Evolutionary conservation across 176 grass and related monocot genomes (phyloP).

Genomic region (Phyllostachys edulis): DNA sequence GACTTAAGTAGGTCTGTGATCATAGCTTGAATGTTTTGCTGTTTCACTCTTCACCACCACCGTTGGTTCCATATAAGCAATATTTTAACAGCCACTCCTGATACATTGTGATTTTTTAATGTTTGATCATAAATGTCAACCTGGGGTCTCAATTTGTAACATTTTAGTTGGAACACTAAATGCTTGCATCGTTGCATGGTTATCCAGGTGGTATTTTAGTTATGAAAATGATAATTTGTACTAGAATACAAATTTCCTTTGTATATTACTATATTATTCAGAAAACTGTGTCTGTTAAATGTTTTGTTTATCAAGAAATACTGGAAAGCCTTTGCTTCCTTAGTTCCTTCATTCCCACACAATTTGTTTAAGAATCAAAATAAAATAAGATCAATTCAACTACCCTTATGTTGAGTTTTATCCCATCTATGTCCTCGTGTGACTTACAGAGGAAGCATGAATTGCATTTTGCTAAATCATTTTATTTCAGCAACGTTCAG

Average conservation of each 20-base stretch:
- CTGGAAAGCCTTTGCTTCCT: not conserved
- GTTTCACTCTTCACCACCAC: not conserved
- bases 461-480: constrained; percentile 10
- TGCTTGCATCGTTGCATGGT: not conserved
- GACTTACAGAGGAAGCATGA: not conserved
- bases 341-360: not conserved
- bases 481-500: constrained; percentile 5
- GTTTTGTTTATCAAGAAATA: constrained; percentile 12
- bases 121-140: not conserved
- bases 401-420: not conserved
- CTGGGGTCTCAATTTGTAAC: not conserved
- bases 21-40: not conserved
- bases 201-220: not conserved
- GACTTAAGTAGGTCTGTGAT: constrained; percentile 84
- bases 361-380: not conserved
- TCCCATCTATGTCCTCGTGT: constrained; percentile 6
- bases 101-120: not conserved
- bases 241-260: not conserved
- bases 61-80: not conserved
- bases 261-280: not conserved
- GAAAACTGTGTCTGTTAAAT: not conserved
- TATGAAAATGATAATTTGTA: not conserved
- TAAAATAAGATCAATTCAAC: not conserved
- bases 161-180: not conserved
- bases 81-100: not conserved